Evolutionary conservation across 2,329 filamentous ascomycete genomes (phyloP).

Genomic region (Aspergillus sp.): DNA sequence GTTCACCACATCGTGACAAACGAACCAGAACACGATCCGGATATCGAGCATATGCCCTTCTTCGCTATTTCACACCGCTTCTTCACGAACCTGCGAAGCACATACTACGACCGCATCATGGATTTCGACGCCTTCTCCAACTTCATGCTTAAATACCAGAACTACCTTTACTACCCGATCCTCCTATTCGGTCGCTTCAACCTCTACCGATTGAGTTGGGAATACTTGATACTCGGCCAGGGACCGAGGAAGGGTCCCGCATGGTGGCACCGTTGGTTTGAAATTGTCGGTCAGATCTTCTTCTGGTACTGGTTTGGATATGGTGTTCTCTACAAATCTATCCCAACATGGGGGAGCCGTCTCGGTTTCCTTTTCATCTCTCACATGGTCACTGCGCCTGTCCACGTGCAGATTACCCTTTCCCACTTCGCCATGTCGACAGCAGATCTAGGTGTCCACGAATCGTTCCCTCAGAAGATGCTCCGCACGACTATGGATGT

Average conservation of each 20-base stretch:
- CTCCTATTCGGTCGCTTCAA: conserved; percentile 84
- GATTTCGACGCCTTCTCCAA: conserved; percentile 73
- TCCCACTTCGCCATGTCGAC: conserved; percentile 95
- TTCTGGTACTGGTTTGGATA: conserved; percentile 92
- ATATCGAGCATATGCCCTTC: conserved; percentile 88
- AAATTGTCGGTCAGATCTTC: conserved; percentile 71
- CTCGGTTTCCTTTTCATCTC: conserved; percentile 76
- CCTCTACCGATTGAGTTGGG: conserved; percentile 78
- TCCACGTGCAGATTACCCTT: conserved; percentile 87
- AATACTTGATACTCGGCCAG: conserved; percentile 68
- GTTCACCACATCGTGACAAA: conserved; percentile 97
- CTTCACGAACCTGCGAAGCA: conserved; percentile 69
- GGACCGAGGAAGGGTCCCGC: conserved; percentile 74
- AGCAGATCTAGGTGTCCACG: conserved; percentile 75
- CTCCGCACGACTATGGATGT: conserved; percentile 92
- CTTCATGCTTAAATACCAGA: conserved; percentile 69
- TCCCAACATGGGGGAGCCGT: conserved; percentile 68
- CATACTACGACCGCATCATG: conserved; percentile 82
- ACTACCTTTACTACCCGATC: conserved; percentile 80
- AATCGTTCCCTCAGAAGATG: conserved; percentile 89
- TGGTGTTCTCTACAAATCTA: conserved; percentile 68
- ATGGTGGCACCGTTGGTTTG: conserved; percentile 81
- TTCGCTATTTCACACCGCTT: conserved; percentile 84
- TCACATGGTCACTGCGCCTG: conserved; percentile 75
- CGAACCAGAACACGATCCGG: conserved; percentile 89